phyloP scores from a whole-genome alignment of 2,329 filamentous ascomycete species.

The Geosmithia morbida region DNA sequence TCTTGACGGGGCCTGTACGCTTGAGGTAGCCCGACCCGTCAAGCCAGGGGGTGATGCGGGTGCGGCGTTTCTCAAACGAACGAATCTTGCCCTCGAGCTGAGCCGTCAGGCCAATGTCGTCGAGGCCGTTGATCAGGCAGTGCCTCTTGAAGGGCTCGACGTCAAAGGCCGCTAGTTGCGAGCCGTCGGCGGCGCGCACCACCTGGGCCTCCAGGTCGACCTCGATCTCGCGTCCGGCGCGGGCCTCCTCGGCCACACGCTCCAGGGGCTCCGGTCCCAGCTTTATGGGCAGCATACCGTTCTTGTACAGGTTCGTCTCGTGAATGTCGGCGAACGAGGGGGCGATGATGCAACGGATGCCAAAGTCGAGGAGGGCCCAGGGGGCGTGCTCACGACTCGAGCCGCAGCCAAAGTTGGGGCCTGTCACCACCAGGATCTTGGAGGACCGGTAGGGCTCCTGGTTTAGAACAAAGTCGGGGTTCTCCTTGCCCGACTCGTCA shows the following conservation, averaged over 20 bases:
- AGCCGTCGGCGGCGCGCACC: slow-evolving; percentile 63
- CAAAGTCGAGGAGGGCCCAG: slow-evolving; percentile 93
- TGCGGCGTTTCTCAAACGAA: slow-evolving; percentile 66
- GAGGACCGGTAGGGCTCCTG: slow-evolving; percentile 68
- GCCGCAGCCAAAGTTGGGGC: slow-evolving; percentile 91
- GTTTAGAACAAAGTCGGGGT: slow-evolving; percentile 79
- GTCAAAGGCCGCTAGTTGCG: slow-evolving; percentile 64
- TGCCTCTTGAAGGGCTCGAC: slow-evolving; percentile 92
- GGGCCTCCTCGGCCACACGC: slow-evolving; percentile 61
- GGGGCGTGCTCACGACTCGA: slow-evolving; percentile 89
- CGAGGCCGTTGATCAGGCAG: slow-evolving; percentile 82
- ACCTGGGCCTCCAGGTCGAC: slow-evolving; percentile 77
- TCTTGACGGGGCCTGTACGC: slow-evolving; percentile 39
- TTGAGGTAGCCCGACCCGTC: slow-evolving; percentile 74
- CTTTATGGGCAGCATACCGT: slow-evolving; percentile 86
- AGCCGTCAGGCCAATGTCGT: slow-evolving; percentile 92
- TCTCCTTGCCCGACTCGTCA: slow-evolving; percentile 55
- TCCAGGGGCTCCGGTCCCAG: slow-evolving; percentile 57
- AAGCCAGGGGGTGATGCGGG: slow-evolving; percentile 73
- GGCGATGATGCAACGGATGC: slow-evolving; percentile 86
- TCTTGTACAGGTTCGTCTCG: slow-evolving; percentile 99
- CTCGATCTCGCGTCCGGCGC: slow-evolving; percentile 70
- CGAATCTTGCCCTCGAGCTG: slow-evolving; percentile 82
- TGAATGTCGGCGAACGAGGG: slow-evolving; percentile 69
- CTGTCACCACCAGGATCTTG: slow-evolving; percentile 86